Evolutionary conservation across 1,284 basidiomycete genomes (phyloP), one percentile per base, ranked within the genome.

Genomic region (Ceratobasidium sp.): DNA sequence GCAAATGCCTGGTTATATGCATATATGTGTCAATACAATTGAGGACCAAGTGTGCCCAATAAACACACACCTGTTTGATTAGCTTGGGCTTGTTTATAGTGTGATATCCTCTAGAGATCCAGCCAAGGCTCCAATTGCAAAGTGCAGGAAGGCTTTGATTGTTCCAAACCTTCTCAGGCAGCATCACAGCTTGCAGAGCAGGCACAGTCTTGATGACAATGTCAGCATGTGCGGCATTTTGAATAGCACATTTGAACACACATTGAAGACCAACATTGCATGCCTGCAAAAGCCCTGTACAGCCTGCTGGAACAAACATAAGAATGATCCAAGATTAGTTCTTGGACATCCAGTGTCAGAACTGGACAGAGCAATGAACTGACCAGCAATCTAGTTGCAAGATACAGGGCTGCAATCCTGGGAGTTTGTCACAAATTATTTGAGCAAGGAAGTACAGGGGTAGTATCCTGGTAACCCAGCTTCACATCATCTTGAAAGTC

Each of bases 351-450:
- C 76, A 80, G 0, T 38, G 42, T 0, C 73, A 71, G 69, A 82
- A 82, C 49, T 77, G 76, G 1, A 74, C 34, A 7, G 76, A 77
- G 0, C 75, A 72, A 70, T 82, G 81, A 1, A 82, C 79, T 0
- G 77, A 76, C 78, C 79, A 82, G 10, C 76, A 73, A 68, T 82
- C 79, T 49, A 82, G 76, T 12, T 70, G 60, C 40, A 69, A 71
- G 7, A 81, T 64, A 7, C 74, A 73, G 2, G n/a, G 45, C 38
- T 68, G 53, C 15, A 13, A 10, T 8, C 8, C 13, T 1, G 67
- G 53, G 3, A 68, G 69, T 10, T 25, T 25, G 27, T 57, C 38
- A 17, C 12, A n/a, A 25, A 31, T 31, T 8, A 58, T 58, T 20
- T 58, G 56, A 31, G 40, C 22, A 17, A 40, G 42, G 22, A 58